Evolutionary conservation across 2,329 filamentous ascomycete genomes (phyloP).

Genomic region (Cordyceps javanica): DNA sequence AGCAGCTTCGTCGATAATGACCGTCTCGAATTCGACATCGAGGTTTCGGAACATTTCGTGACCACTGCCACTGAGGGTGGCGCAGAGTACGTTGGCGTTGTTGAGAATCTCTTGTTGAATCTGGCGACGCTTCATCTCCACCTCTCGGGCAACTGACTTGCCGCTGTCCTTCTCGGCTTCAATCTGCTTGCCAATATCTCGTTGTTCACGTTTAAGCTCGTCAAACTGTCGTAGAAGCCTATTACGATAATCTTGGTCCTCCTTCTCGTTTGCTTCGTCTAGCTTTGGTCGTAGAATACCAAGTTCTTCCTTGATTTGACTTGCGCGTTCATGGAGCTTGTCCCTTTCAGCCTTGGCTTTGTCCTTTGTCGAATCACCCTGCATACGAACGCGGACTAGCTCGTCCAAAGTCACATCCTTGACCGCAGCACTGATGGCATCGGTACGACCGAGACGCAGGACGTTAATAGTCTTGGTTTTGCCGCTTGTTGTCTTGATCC

Average conservation of each 20-base stretch:
- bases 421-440: slow-evolving; percentile 86
- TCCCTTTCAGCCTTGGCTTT: slow-evolving; percentile 51
- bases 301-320: slow-evolving; percentile 69
- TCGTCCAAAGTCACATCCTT: slow-evolving; percentile 91
- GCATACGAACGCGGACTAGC: slow-evolving; percentile 70
- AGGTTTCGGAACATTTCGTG: slow-evolving; percentile 96
- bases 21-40: slow-evolving; percentile 95
- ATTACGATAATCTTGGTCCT: slow-evolving; percentile 41
- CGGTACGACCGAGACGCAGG: slow-evolving; percentile 80
- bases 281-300: slow-evolving; percentile 64
- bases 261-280: slow-evolving; percentile 56
- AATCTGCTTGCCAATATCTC: slow-evolving; percentile 68
- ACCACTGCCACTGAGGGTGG: slow-evolving; percentile 89
- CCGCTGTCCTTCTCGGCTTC: slow-evolving; percentile 83
- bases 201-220: slow-evolving; percentile 68
- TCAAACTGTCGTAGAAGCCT: slow-evolving; percentile 72
- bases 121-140: slow-evolving; percentile 75
- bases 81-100: slow-evolving; percentile 85
- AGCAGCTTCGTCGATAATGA: slow-evolving; percentile 95
- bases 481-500: slow-evolving; percentile 72
- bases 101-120: slow-evolving; percentile 90
- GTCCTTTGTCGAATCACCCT: slow-evolving; percentile 52
- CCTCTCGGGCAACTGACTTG: slow-evolving; percentile 73
- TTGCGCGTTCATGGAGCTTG: slow-evolving; percentile 57
- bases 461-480: slow-evolving; percentile 73